Base-by-base conservation (phyloP, 345 rosid genomes). In the Linum tenue region DNA sequence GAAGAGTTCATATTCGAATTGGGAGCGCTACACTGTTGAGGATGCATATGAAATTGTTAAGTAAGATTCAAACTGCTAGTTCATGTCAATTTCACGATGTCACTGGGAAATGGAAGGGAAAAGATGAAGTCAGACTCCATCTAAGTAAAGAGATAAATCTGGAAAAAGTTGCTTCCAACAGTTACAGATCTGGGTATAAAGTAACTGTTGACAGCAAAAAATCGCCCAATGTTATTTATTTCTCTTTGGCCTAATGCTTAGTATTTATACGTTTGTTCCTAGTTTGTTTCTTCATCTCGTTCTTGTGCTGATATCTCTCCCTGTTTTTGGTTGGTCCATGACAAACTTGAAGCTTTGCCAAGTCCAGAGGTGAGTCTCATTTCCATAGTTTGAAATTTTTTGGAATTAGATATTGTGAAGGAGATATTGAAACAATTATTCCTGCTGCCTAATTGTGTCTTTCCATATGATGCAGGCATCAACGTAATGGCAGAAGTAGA, bases 401-500 rank as follows among this genome's bases (percentile, higher is more conserved):
- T 37, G 55, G 31, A 53, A 43, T 53, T 56, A n/a, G 59, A 36
- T 35, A 58, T 42, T 38, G 12, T 70, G 14, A 48, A 12, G 14
- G 53, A 15, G 53, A 48, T 3, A 48, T 15, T 58, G 57, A 39
- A n/a, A 16, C 39, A 48, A 3, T 51, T 10, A 70, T 31, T 60
- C 17, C 31, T 16, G n/a, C n/a, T 48, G 38, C 51, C 53, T 48
- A 9, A 48, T 48, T 15, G 2, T 15, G 9, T 48, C 53, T 48
- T 48, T 48, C 53, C 14, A 48, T 48, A 9, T 48, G 53, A 48
- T 6, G 75, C 83, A 94, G 99, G 99, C 64, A 88, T 94, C 71
- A 83, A 90, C 68, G 81, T 90, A 55, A 90, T 94, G 99, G 88
- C 99, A 22, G 97, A 94, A 83, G 67, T 85, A 67, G 99, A 94